Evolutionary conservation across 805 yeast species (phyloP).

Genomic region (Starmerella etchellsii): DNA sequence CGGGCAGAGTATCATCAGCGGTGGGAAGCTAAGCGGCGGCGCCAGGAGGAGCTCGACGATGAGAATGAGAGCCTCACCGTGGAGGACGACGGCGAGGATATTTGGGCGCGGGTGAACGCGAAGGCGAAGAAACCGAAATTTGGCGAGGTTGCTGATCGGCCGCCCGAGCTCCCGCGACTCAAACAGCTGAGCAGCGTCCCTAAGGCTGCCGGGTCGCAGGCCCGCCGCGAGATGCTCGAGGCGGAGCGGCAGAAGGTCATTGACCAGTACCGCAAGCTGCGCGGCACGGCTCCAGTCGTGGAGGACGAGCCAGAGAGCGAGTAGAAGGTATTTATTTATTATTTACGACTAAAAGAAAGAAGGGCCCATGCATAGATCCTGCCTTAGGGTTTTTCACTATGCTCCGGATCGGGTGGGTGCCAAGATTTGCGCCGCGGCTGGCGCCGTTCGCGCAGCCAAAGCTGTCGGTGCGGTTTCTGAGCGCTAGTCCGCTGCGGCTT

Average conservation of each 20-base stretch:
- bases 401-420: too few relatives aligned
- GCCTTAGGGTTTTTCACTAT: too few relatives aligned
- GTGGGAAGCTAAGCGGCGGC: conserved; percentile 16
- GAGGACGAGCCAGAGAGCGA: neutral
- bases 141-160: conserved; percentile 32
- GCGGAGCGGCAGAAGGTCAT: conserved; percentile 29
- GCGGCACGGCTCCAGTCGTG: conserved; percentile 1
- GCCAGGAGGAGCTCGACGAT: conserved; percentile 14
- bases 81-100: conserved; percentile 31
- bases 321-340: neutral
- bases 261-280: conserved; percentile 23
- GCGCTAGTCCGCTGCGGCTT: neutral
- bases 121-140: conserved; percentile 27
- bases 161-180: conserved; percentile 28
- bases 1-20: conserved; percentile 19
- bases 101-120: conserved; percentile 29
- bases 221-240: conserved; percentile 29
- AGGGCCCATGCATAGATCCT: neutral
- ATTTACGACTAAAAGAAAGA: too few relatives aligned
- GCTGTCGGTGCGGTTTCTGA: too few relatives aligned
- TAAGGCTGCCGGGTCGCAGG: conserved; percentile 30
- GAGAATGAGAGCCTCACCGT: conserved; percentile 21
- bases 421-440: too few relatives aligned
- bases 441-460: too few relatives aligned
- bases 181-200: conserved; percentile 29